Evolutionary conservation across 306 rosid species (phyloP), one percentile per base, ranked within the genome.

Genomic region (Prunus salicina): DNA sequence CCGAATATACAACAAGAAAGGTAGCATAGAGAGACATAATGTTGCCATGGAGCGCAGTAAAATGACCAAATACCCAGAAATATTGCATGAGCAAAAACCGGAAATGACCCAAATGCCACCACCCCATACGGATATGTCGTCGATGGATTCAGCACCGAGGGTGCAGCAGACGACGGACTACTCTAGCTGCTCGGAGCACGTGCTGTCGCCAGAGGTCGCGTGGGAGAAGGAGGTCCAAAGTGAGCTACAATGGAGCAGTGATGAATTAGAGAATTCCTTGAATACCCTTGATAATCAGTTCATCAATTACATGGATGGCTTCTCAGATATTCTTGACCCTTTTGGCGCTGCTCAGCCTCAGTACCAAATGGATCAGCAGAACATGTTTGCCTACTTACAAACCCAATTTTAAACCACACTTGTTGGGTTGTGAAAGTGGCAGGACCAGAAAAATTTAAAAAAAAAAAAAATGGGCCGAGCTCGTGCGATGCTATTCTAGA

Each of bases 1-100:
- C 53, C 86, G 97, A 60, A 92, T 95, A 18, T 95, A 95, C 90
- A 95, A 95, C 88, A 95, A 95, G 88, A 92, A 89, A 66, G 97
- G 97, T 2, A 81, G 78, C 61, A 72, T 89, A 38, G 97, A 92
- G 81, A 90, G 89, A 78, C 49, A 55, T 75, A 78, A 83, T 34
- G 20, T 61, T 16, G n/a, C 74, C 5, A 16, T 34, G 66, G 85
- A 84, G 67, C 73, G 58, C 30, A 19, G 5, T 69, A 3, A 67
- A 75, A 20, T 30, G 69, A 34, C 28, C 71, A 72, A 41, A 28
- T 85, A 73, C 46, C 11, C 74, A 2, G 95, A 77, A 58, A 65
- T 88, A 73, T 5, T 12, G 10, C 87, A 87, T 19, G 98, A 94
- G 69, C 63, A 41, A 34, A 92, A 95, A 76, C 93, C 98, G 2